A percentile compares a stretch with the other conserved stretches of the same genome.
Evolutionary conservation across 2,329 filamentous ascomycete genomes (phyloP).

Genomic region (Dactylellina leptospora): DNA sequence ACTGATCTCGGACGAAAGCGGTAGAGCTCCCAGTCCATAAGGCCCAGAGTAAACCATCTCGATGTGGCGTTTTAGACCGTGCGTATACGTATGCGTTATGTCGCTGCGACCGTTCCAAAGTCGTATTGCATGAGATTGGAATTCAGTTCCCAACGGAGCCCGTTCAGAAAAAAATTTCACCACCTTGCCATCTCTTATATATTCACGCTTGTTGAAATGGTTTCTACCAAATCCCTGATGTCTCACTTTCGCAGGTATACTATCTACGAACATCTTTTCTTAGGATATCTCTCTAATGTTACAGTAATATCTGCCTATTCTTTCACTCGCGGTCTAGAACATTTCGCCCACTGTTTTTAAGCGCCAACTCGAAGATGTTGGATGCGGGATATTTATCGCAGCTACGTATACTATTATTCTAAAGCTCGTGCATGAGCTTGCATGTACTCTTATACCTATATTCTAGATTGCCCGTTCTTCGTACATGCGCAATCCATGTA

Average conservation of each 20-base stretch:
- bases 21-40: too few relatives aligned
- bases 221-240: neutral
- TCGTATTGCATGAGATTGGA: neutral
- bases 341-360: neutral
- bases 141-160: neutral
- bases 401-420: too few relatives aligned
- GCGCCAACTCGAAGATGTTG: too few relatives aligned
- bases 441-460: too few relatives aligned
- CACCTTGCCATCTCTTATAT: neutral
- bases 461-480: too few relatives aligned
- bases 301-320: neutral
- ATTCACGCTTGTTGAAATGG: neutral
- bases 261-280: neutral
- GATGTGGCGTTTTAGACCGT: neutral
- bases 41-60: too few relatives aligned
- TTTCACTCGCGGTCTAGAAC: neutral
- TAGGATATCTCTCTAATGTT: neutral
- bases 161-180: neutral
- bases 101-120: neutral
- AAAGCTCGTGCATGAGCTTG: too few relatives aligned
- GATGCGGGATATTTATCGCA: too few relatives aligned
- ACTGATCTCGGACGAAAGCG: constrained; percentile 11
- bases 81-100: neutral
- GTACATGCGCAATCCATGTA: too few relatives aligned
- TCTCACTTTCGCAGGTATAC: neutral